phyloP scores from a whole-genome alignment of 2,329 filamentous ascomycete genomes.

The Epichloe hybrida region DNA sequence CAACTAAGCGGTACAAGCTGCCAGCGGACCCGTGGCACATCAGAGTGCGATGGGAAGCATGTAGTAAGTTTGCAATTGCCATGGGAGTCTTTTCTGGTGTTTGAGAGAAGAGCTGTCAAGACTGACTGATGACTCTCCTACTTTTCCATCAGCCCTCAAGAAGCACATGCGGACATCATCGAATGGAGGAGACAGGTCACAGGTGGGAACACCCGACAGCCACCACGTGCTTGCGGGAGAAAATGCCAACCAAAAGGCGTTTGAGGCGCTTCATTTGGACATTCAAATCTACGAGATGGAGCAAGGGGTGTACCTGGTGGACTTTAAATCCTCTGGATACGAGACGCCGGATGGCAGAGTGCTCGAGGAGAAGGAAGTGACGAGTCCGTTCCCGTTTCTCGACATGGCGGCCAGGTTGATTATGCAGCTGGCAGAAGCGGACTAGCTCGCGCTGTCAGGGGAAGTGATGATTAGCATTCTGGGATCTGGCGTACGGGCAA shows the following conservation, averaged over 20 bases:
- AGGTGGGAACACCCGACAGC: slow-evolving; percentile 17
- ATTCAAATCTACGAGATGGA: slow-evolving; percentile 96
- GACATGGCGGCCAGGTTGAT: slow-evolving; percentile 88
- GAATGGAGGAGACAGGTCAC: slow-evolving; percentile 7
- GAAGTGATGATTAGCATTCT: no score
- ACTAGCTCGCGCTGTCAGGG: no score
- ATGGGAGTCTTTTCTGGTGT: not conserved
- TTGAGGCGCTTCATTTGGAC: slow-evolving; percentile 85
- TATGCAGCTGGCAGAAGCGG: slow-evolving; percentile 78
- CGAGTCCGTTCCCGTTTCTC: slow-evolving; percentile 88
- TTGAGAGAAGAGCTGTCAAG: not conserved
- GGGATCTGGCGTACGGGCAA: no score
- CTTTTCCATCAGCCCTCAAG: slow-evolving; percentile 4
- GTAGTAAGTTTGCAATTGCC: slow-evolving; percentile 45
- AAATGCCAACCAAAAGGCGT: slow-evolving; percentile 37
- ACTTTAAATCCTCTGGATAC: slow-evolving; percentile 97
- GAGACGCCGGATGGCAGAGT: slow-evolving; percentile 63
- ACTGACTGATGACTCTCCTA: not conserved
- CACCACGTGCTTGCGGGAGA: slow-evolving; percentile 28
- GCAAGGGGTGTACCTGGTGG: slow-evolving; percentile 81
- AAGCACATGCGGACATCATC: slow-evolving; percentile 2
- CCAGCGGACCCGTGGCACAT: slow-evolving; percentile 94
- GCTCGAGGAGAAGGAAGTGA: slow-evolving; percentile 86
- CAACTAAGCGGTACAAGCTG: slow-evolving; percentile 58
- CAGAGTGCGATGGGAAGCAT: slow-evolving; percentile 74